Percentiles rank a stretch among this genome's conserved stretches.
Conservation (phyloP, 257 asterid species). For the Solanum tacnaense region DNA sequence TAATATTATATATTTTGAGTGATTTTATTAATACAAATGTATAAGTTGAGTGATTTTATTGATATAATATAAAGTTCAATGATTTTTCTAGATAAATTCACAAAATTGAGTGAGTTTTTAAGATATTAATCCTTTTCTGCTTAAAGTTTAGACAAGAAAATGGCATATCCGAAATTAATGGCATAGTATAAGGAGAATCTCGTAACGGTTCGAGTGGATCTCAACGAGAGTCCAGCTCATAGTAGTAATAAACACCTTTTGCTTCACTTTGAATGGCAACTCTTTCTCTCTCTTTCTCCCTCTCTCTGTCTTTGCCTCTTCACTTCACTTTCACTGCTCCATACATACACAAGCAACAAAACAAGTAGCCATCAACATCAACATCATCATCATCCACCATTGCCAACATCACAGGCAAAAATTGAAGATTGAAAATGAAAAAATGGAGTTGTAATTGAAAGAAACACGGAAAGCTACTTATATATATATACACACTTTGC, state of each 20-base stretch:
- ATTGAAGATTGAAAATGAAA: background rate
- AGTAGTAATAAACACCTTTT: background rate
- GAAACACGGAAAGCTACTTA: background rate
- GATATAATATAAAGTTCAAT: no score
- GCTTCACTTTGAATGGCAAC: background rate
- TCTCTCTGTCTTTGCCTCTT: background rate
- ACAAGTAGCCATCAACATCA: background rate
- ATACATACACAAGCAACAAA: background rate
- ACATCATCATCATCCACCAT: background rate
- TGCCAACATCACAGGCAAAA: background rate
- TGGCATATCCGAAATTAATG: slow-evolving; percentile 7
- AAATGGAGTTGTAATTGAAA: background rate
- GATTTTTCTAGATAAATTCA: no score
- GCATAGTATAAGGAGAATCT: background rate
- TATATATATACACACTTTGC: background rate
- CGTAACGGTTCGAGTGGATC: slow-evolving; percentile 8
- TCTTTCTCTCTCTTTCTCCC: background rate
- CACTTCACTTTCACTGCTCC: background rate
- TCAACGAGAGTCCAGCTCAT: slow-evolving; percentile 9
- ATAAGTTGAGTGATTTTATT: no score
- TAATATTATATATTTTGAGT: no score
- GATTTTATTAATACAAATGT: no score
- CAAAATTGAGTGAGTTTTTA: no score
- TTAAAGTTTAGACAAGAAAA: background rate
- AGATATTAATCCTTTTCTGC: no score